Evolutionary conservation across 331 rosid genomes (phyloP), one percentile per base, ranked within the genome.

Genomic region (Acacia concinna): DNA sequence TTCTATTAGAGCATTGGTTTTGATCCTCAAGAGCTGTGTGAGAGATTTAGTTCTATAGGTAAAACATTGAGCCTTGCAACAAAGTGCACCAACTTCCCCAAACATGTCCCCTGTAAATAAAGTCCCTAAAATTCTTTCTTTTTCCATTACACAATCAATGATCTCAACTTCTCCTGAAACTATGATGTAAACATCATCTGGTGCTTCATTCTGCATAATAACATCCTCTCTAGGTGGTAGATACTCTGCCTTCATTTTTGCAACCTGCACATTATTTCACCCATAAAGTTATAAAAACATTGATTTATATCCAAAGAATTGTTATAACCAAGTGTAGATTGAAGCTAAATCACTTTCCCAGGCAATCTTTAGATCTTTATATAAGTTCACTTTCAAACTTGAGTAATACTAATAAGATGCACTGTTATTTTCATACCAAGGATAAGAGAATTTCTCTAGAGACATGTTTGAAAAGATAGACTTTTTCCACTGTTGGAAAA

Each of bases 221-320:
- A 93, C 97, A 74, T 95, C 99, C 86, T 95, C 99, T 75, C 90
- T 93, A 0, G 99, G 99, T 47, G 98, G 99, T 78, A 88, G 72
- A 73, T 95, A 95, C 83, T 95, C 98, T 7, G 99, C 97, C 77
- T 91, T 91, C 91, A 93, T 90, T 66, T 85, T 90, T 3, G 93
- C 94, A 47, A 93, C 99, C 99, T 95, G 85, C 8, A 25, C 56
- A 74, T 74, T 30, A 49, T 10, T 66, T 40, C 37, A 30, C 4
- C 18, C 43, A 44, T n/a, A n/a, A n/a, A n/a, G n/a, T n/a, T n/a
- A n/a, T n/a, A 43, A 60, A 41, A 43, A 38, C 65, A 37, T 54
- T 46, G 64, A 69, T 60, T 78, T 14, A n/a, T 60, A 15, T 30
- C 9, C 20, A 60, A 60, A 60, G 0, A 1, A 43, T 32, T 59